A percentile compares a stretch with the other conserved stretches of the same genome.
These are phyloP conservation scores for Morella rubra DNA, from an alignment of 306 rosid species.

Conservation along the genomic window DNA sequence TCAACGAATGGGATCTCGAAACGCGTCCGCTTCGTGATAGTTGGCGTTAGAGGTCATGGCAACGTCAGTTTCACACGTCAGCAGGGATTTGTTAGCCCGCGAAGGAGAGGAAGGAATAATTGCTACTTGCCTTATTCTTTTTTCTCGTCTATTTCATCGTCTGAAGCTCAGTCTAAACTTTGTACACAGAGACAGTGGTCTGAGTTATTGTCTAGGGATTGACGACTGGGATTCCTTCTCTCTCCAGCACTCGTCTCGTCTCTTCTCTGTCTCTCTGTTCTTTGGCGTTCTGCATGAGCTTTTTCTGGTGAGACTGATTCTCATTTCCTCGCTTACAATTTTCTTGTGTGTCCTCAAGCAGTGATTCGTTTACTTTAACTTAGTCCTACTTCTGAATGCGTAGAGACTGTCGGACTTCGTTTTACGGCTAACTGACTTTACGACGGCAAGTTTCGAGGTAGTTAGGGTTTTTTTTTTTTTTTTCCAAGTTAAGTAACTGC, in stretches of 20 bases:
- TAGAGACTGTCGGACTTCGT: not conserved
- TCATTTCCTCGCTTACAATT: not conserved
- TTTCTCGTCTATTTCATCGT: not conserved
- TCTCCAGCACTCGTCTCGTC: not conserved
- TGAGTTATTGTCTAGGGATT: constrained; percentile 22
- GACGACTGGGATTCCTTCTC: not conserved
- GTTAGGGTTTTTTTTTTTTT: not conserved
- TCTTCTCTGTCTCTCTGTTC: not conserved
- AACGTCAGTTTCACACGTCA: constrained; percentile 12
- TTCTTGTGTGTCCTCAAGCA: not conserved
- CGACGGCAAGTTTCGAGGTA: not conserved
- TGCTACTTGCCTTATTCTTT: not conserved
- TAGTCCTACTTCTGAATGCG: not conserved
- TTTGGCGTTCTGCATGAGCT: not conserved
- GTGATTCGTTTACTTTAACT: too few species aligned
- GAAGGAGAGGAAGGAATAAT: not conserved
- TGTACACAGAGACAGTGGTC: not conserved
- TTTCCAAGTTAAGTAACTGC: not conserved
- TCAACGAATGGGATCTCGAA: not conserved
- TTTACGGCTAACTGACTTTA: not conserved
- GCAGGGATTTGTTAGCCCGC: not conserved
- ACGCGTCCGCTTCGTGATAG: not conserved
- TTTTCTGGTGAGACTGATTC: not conserved
- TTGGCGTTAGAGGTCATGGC: not conserved
- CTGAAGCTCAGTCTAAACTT: too few species aligned